Conservation (phyloP, 371 early-diverging fungal species). For the Encephalitozoon hellem region DNA sequence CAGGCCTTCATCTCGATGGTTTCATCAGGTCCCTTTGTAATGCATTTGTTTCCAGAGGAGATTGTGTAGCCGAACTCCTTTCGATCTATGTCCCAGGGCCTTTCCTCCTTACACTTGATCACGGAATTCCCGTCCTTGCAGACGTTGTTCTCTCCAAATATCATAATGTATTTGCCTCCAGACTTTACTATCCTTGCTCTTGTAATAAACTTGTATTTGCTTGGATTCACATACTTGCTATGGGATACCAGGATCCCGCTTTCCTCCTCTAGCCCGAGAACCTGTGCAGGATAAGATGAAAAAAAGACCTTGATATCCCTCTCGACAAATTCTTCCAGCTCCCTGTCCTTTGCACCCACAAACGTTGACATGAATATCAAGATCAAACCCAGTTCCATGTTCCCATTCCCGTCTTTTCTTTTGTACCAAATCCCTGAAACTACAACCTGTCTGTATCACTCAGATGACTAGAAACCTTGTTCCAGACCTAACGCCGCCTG, state of each 20-base stretch:
- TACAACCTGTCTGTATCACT: background rate
- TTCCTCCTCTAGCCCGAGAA: background rate
- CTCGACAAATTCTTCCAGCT: conserved; percentile 15
- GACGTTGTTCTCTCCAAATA: conserved; percentile 1
- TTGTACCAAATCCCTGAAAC: background rate
- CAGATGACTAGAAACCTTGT: background rate
- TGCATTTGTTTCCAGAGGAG: conserved; percentile 1
- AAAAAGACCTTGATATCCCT: conserved; percentile 33
- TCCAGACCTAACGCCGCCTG: background rate
- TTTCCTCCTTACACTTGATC: conserved; percentile 2
- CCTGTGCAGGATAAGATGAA: background rate
- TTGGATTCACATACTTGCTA: conserved; percentile 6
- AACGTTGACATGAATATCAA: background rate
- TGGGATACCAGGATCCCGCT: background rate
- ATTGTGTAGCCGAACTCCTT: conserved; percentile 35
- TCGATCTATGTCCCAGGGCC: conserved; percentile 26
- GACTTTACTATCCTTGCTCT: conserved; percentile 13
- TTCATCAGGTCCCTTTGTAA: conserved; percentile 28
- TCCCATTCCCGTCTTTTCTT: background rate
- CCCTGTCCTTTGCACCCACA: background rate
- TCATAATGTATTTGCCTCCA: conserved; percentile 18
- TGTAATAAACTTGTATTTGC: conserved; percentile 12
- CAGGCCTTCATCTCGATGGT: conserved; percentile 21
- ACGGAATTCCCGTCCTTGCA: conserved; percentile 7
- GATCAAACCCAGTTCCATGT: background rate